Conservation (phyloP, 2,329 filamentous ascomycete genomes). For the Arthrocladium fulminans region DNA sequence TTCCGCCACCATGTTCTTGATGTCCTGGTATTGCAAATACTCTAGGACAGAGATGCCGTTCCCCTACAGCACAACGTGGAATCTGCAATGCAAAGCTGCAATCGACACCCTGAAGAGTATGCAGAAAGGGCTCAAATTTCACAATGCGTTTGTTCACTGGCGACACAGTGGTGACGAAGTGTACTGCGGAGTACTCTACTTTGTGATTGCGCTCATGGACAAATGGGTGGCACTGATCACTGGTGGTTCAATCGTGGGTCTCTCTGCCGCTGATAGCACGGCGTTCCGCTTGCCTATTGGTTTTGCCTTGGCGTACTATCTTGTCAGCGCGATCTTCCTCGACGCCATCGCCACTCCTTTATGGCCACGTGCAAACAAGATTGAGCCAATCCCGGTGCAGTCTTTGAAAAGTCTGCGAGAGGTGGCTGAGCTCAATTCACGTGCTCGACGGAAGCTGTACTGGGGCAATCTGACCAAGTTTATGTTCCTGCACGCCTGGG, state of each 20-base stretch:
- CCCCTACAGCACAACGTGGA: constrained; percentile 49
- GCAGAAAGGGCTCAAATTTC: constrained; percentile 47
- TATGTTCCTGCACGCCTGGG: constrained; percentile 45
- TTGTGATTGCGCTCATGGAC: constrained; percentile 47
- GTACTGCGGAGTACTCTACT: constrained; percentile 47
- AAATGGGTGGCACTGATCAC: constrained; percentile 45
- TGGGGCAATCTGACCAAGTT: constrained; percentile 43
- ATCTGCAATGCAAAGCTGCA: constrained; percentile 48
- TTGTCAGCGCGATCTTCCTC: constrained; percentile 48
- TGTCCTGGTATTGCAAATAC: constrained; percentile 46
- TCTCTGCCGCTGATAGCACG: constrained; percentile 29
- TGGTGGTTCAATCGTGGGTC: constrained; percentile 35
- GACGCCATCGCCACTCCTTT: constrained; percentile 48
- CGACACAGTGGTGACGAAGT: constrained; percentile 48
- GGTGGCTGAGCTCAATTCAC: constrained; percentile 38
- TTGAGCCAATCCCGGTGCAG: constrained; percentile 34
- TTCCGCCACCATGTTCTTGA: constrained; percentile 45
- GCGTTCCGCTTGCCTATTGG: constrained; percentile 41
- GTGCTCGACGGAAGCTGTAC: constrained; percentile 42
- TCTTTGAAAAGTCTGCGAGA: constrained; percentile 36
- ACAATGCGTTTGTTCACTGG: constrained; percentile 51
- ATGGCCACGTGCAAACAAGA: constrained; percentile 36
- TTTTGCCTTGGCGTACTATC: constrained; percentile 50
- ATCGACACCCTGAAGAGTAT: constrained; percentile 45
- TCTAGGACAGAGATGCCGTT: constrained; percentile 42